phyloP scores from a whole-genome alignment of 768 basidiomycete species.

The Daedalea quercina region DNA sequence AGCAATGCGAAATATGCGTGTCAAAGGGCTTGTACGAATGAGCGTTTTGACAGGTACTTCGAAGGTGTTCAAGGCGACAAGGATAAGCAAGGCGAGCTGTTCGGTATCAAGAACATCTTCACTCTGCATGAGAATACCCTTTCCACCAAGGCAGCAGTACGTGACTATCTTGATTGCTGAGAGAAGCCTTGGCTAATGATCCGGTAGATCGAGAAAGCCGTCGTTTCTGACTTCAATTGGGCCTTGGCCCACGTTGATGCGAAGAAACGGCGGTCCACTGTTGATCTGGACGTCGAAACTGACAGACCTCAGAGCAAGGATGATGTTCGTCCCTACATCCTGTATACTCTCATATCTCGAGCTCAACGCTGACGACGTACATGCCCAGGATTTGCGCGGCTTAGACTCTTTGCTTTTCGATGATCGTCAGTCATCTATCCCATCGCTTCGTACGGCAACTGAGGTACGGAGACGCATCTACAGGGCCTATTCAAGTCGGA shows the following conservation, averaged over 20 bases:
- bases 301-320: constrained; percentile 14
- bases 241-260: constrained; percentile 62
- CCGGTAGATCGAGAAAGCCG: constrained; percentile 69
- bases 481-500: constrained; percentile 28
- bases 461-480: neutral
- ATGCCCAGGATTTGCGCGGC: constrained; percentile 49
- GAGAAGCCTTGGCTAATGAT: neutral
- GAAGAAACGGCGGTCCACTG: constrained; percentile 31
- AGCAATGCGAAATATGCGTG: neutral
- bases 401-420: constrained; percentile 65
- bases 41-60: constrained; percentile 60
- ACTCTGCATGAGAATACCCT: constrained; percentile 62
- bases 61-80: constrained; percentile 78
- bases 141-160: constrained; percentile 69
- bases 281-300: constrained; percentile 36
- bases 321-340: constrained; percentile 5
- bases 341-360: neutral
- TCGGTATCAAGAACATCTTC: constrained; percentile 84
- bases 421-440: constrained; percentile 39
- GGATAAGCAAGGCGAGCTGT: constrained; percentile 71
- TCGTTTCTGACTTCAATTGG: constrained; percentile 73
- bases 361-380: neutral
- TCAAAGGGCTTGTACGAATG: neutral
- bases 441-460: neutral
- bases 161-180: constrained; percentile 12